Evolutionary conservation across 257 asterid species (phyloP), one percentile per base, ranked within the genome.

Genomic region (Lavandula angustifolia): DNA sequence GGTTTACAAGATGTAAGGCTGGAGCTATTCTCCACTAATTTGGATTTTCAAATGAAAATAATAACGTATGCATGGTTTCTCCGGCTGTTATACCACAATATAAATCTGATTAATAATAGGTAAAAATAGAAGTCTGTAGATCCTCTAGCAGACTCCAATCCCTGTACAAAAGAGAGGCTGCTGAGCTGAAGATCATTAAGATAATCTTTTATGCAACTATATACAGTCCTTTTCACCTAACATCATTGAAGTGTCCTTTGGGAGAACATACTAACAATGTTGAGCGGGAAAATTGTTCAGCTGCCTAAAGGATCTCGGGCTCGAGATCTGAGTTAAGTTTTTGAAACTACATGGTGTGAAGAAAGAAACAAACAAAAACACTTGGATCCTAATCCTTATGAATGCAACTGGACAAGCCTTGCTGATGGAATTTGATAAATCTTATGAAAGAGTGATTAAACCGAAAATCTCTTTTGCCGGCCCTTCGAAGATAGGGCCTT

Each of bases 401-500:
- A 47, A 18, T 71, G 16, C 27, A 47, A 16, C 31, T 57, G 27
- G 27, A 38, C 43, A 38, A 38, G 43, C 3, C 9, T 38, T 2
- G 46, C 17, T n/a, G 3, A 14, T 29, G 49, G 3, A 27, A 58
- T 43, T 14, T 14, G 37, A 57, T 42, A 57, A 32, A 32, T 18
- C 27, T 27, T 52, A 22, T 50, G 18, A 14, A 51, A 18, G 49
- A 38, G 9, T 66, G 13, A 31, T 51, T 18, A 50, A 44, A 54
- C 9, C 37, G 5, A 34, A 33, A 32, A 54, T 38, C 9, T 52
- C 49, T 72, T 50, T 31, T 14, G 49, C 52, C 34, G 67, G 66
- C 46, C 9, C 11, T 62, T 46, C 4, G 12, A 51, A 58, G 29
- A 17, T 16, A 40, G 18, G 50, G 13, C 62, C 12, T 49, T 54